Evolutionary conservation across 2,329 filamentous ascomycete species (phyloP).

Genomic region (Hypoxylon sp.): DNA sequence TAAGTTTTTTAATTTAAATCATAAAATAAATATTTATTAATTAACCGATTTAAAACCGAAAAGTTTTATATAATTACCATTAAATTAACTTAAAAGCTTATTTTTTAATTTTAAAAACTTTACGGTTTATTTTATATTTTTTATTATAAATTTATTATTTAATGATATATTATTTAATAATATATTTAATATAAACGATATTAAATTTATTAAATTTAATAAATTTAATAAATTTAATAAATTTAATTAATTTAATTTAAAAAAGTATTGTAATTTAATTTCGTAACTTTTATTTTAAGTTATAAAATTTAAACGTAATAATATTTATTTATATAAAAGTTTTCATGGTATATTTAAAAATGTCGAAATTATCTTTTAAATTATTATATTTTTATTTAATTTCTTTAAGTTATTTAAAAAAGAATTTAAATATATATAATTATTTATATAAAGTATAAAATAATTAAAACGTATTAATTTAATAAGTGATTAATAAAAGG

Average conservation of each 20-base stretch:
- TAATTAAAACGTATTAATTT: background rate
- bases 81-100: background rate
- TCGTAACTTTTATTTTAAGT: background rate
- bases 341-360: background rate
- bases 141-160: background rate
- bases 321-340: background rate
- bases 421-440: background rate
- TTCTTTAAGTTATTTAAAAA: too few relatives aligned
- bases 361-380: background rate
- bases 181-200: background rate
- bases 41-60: too few relatives aligned
- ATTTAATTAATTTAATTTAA: too few relatives aligned
- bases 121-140: background rate
- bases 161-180: background rate
- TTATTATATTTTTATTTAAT: background rate
- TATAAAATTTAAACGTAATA: background rate
- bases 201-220: background rate
- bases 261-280: background rate
- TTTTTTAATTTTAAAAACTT: too few relatives aligned
- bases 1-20: too few relatives aligned
- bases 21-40: too few relatives aligned
- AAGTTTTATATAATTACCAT: too few relatives aligned
- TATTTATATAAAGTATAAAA: background rate
- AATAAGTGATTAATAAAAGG: too few relatives aligned
- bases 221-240: too few relatives aligned